A percentile compares a stretch with the other conserved stretches of the same genome.
Conservation (phyloP, 2,329 filamentous ascomycete species). For the Aspergillus latus region DNA sequence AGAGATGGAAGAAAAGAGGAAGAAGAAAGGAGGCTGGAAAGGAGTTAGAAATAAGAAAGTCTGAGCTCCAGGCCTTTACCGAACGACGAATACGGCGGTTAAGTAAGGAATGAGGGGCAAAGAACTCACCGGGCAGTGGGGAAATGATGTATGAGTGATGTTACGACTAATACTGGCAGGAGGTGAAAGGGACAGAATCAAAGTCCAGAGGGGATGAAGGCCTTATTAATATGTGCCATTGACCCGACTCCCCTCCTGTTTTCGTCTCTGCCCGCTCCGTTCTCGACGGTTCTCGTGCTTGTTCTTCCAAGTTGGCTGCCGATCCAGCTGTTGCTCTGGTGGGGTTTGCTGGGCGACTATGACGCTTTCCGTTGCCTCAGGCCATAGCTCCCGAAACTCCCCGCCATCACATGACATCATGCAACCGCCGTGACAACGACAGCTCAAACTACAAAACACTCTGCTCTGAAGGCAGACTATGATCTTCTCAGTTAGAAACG, state of each 20-base stretch:
- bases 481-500: not conserved
- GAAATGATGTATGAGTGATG: constrained; percentile 27
- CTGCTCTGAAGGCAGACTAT: not conserved
- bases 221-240: constrained; percentile 9
- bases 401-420: constrained; percentile 31
- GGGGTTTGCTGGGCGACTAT: constrained; percentile 18
- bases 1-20: constrained; percentile 8
- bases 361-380: constrained; percentile 23
- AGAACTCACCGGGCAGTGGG: constrained; percentile 41
- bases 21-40: constrained; percentile 11
- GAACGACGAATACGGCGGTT: constrained; percentile 27
- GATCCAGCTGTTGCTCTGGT: constrained; percentile 13
- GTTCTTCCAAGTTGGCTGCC: not conserved
- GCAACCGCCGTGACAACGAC: not conserved
- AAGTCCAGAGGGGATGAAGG: not conserved
- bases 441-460: too few relatives aligned
- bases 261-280: not conserved
- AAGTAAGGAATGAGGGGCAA: constrained; percentile 23
- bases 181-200: constrained; percentile 5
- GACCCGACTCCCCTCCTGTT: constrained; percentile 3
- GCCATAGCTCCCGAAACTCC: constrained; percentile 24
- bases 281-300: constrained; percentile 3
- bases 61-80: constrained; percentile 23
- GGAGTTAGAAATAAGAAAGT: constrained; percentile 18
- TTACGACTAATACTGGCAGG: not conserved